Percentiles rank a stretch among this genome's conserved stretches.
phyloP scores from a whole-genome alignment of 805 yeast species.

The Alloascoidea africana region DNA sequence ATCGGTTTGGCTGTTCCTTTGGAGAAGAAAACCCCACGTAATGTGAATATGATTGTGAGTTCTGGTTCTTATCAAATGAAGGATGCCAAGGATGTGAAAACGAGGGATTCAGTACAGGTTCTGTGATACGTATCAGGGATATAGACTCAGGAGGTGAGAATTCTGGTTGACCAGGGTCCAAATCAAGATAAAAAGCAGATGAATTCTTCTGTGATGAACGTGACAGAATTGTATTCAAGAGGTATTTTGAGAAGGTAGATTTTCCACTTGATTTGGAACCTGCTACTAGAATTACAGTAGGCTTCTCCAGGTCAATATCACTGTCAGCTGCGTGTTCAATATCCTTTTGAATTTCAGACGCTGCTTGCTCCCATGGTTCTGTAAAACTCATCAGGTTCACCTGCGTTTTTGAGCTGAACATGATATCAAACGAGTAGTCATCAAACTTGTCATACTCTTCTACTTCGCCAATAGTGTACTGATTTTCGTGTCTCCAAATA shows the following conservation, averaged over 20 bases:
- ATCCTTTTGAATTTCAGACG: neutral
- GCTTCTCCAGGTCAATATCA: too few relatives aligned
- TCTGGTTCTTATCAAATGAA: slow-evolving; percentile 8
- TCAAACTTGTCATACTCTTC: neutral
- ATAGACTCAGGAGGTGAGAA: slow-evolving; percentile 58
- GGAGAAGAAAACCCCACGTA: slow-evolving; percentile 60
- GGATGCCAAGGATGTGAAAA: slow-evolving; percentile 19
- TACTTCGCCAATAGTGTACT: neutral
- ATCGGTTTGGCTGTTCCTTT: slow-evolving; percentile 44
- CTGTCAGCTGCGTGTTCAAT: neutral
- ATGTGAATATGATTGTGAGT: slow-evolving; percentile 11
- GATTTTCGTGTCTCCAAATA: slow-evolving; percentile 1
- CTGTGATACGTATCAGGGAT: slow-evolving; percentile 28
- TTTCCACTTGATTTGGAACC: slow-evolving; percentile 76
- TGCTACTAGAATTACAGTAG: slow-evolving; percentile 24
- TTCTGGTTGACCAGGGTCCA: slow-evolving; percentile 88
- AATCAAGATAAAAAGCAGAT: slow-evolving; percentile 33
- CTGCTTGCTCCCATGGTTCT: neutral
- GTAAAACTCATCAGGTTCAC: neutral
- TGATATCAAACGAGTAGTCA: neutral
- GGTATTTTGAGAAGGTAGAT: slow-evolving; percentile 46
- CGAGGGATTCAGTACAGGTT: slow-evolving; percentile 24
- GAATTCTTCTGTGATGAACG: slow-evolving; percentile 6
- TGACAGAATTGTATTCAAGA: slow-evolving; percentile 31
- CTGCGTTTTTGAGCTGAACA: neutral